Evolutionary conservation across 768 basidiomycete species (phyloP).

Genomic region (Steccherinum ochraceum): DNA sequence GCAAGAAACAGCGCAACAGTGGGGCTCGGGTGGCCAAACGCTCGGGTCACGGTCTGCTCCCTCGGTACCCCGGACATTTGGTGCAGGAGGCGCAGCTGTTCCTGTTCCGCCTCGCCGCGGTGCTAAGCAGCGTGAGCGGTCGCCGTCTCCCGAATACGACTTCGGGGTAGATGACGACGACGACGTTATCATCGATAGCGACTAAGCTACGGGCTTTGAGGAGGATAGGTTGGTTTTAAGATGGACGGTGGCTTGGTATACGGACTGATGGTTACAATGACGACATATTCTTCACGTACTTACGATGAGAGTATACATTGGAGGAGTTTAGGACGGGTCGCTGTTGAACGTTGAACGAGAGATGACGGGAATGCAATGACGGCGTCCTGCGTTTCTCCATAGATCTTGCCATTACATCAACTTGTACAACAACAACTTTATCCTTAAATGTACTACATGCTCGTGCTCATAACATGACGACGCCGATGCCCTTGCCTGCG

Average conservation of each 20-base stretch:
- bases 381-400: background rate
- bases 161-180: conserved; percentile 79
- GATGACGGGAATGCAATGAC: no score
- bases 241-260: no score
- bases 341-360: no score
- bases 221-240: no score
- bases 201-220: no score
- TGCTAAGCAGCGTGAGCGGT: conserved; percentile 39
- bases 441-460: background rate
- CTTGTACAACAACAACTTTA: background rate
- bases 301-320: no score
- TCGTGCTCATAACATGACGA: conserved; percentile 70
- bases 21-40: conserved; percentile 38
- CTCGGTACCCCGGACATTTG: conserved; percentile 32
- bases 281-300: no score
- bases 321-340: no score
- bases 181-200: conserved; percentile 81
- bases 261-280: no score
- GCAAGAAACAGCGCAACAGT: conserved; percentile 14
- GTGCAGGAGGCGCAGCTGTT: conserved; percentile 49
- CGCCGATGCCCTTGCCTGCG: conserved; percentile 80
- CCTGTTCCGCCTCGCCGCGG: conserved; percentile 36
- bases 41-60: conserved; percentile 40
- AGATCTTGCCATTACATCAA: background rate
- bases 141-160: conserved; percentile 60